Evolutionary conservation across 257 asterid genomes (phyloP), one percentile per base, ranked within the genome.

Genomic region (Marsdenia floribunda): DNA sequence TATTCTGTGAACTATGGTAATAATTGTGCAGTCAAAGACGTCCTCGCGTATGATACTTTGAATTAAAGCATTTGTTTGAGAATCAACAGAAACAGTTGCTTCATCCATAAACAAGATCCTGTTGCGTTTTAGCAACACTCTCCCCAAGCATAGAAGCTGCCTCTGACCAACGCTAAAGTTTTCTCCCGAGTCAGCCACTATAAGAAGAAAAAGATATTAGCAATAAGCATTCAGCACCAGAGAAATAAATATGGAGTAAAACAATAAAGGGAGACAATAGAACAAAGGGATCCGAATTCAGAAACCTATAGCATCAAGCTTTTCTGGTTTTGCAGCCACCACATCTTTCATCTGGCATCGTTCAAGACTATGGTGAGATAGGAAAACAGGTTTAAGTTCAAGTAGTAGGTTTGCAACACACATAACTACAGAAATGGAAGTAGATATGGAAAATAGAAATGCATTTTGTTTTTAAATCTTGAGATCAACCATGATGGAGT

Each of bases 81-180:
- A 87, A 81, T 92, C 96, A 22, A 92, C 93, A 0, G 97, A 92
- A 13, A 96, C 97, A 0, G 97, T 92, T 29, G 97, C 97, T 79
- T 90, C 96, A 57, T 92, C 97, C 90, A 92, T 89, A 73, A 92
- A 88, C 38, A 92, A 66, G 35, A 92, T 72, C 60, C 64, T 74
- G 82, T 91, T 82, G 10, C 75, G 85, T 54, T 89, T 92, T 66
- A 92, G 87, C 90, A 91, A 65, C 5, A 90, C 97, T 46, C 97
- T 76, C 55, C 96, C 97, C 68, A 90, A 78, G 80, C 95, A 91
- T 11, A 91, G 85, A 7, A 91, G 96, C 35, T 91, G 97, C 18
- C 96, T 67, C 61, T 91, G 95, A 3, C 97, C 97, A 24, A 91
- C 91, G 65, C 97, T 91, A 92, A 96, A 91, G 74, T 91, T 91